Conservation (phyloP, 2,329 filamentous ascomycete genomes). For the Penicillium sp. region DNA sequence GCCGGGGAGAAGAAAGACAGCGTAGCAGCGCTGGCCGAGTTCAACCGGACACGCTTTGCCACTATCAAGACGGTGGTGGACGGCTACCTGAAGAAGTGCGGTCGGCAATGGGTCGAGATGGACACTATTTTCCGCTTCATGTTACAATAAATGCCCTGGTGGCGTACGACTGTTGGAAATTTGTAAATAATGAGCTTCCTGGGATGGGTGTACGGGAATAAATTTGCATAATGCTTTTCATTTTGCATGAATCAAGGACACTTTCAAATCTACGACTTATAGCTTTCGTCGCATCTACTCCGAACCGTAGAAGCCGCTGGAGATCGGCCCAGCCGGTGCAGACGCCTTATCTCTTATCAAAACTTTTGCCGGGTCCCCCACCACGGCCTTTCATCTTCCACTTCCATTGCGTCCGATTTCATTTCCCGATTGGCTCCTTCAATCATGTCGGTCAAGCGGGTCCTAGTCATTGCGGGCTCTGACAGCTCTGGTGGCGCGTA, state of each 20-base stretch:
- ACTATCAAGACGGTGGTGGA: constrained; percentile 76
- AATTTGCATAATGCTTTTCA: constrained; percentile 12
- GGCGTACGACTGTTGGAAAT: constrained; percentile 18
- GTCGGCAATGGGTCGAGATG: constrained; percentile 91
- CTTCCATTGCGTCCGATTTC: background rate
- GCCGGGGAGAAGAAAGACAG: constrained; percentile 60
- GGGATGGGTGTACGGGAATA: constrained; percentile 9
- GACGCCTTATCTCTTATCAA: constrained; percentile 14
- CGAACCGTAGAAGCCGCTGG: background rate
- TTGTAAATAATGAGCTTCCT: constrained; percentile 27
- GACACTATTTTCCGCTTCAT: constrained; percentile 70
- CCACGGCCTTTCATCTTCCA: background rate
- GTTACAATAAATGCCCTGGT: constrained; percentile 45
- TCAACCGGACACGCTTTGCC: constrained; percentile 76
- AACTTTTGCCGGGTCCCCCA: constrained; percentile 6
- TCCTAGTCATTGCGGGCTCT: constrained; percentile 82
- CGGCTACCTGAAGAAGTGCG: constrained; percentile 82
- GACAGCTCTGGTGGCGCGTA: constrained; percentile 90
- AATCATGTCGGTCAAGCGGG: constrained; percentile 48
- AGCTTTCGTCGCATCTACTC: background rate
- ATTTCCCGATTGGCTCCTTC: constrained; percentile 12
- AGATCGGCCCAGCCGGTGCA: background rate
- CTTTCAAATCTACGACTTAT: too few relatives aligned
- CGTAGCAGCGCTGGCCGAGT: constrained; percentile 70
- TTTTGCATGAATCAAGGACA: background rate